Evolutionary conservation across 768 basidiomycete genomes (phyloP), one percentile per base, ranked within the genome.

Genomic region (Amanita rubescens): DNA sequence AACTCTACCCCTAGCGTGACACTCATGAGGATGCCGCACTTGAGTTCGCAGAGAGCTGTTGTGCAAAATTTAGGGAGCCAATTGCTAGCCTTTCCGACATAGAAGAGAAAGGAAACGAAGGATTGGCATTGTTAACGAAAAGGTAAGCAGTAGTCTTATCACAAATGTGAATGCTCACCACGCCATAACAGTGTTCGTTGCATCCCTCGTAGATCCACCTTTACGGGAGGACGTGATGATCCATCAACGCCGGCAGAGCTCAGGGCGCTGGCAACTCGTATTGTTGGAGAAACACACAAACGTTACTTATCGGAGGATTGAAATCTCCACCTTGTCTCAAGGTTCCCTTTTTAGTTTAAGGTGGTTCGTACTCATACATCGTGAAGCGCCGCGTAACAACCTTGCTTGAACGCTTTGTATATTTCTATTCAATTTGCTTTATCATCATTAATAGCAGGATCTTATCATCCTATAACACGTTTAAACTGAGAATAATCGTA

Each of bases 101-200:
- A 4, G 54, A 55, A 55, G 37, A 55, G 47, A 55, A 55, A 20
- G 54, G n/a, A 49, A 55, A 55, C 27, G 47, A 55, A 49, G 54
- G 50, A 15, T 41, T 55, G 54, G 37, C n/a, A n/a, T 51, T 55
- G 54, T 39, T 55, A 44, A 37, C 38, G 32, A 49, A 49, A 55
- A 55, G 54, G 54, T 43, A 43, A 43, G 41, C 41, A 43, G 41
- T 11, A 37, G 11, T 12, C 35, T 37, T 43, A 47, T 43, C 19
- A 19, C 19, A 17, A 43, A 43, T 43, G 41, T 10, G 55, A 55
- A 55, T 57, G 48, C 47, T 55, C 57, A 55, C 54, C 49, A 55
- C 43, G 46, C 57, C 7, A 37, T 54, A 27, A 15, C 37, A 58
- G 54, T 55, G 49, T 58, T 51, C 54, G 44, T 57, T 55, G 46